phyloP scores from a whole-genome alignment of 371 early-diverging fungal genomes.

The Blakeslea trispora region DNA sequence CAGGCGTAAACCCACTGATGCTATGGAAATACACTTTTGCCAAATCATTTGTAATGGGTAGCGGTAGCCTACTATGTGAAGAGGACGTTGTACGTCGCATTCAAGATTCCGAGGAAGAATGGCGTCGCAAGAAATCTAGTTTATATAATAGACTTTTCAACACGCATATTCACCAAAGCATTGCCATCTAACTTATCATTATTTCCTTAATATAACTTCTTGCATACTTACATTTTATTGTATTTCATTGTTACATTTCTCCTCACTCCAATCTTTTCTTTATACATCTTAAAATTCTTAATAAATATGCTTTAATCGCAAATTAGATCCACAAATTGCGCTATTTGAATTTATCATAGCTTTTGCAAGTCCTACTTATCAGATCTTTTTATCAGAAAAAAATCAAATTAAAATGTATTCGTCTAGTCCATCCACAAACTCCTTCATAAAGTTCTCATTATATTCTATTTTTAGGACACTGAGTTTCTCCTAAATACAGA shows the following conservation, averaged over 20 bases:
- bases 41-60: slow-evolving; percentile 41
- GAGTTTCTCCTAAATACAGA: too few species aligned
- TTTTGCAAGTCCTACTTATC: slow-evolving; percentile 6
- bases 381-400: neutral
- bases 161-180: neutral
- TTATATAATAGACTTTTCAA: slow-evolving; percentile 9
- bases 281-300: too few species aligned
- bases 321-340: slow-evolving; percentile 5
- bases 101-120: slow-evolving; percentile 48
- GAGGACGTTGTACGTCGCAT: slow-evolving; percentile 51
- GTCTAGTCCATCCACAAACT: too few species aligned
- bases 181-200: slow-evolving; percentile 6
- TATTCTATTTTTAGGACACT: too few species aligned
- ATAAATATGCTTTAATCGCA: neutral
- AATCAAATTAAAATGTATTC: too few species aligned
- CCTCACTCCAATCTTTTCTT: neutral
- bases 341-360: neutral
- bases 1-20: slow-evolving; percentile 44
- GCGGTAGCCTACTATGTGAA: slow-evolving; percentile 39
- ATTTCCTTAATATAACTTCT: neutral
- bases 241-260: slow-evolving; percentile 2
- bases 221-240: neutral
- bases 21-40: slow-evolving; percentile 55
- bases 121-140: slow-evolving; percentile 36
- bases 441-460: too few species aligned